A percentile compares a stretch with the other conserved stretches of the same genome.
These are phyloP conservation scores for Corchorus capsularis DNA, from an alignment of 345 rosid genomes.

Conservation along the genomic window DNA sequence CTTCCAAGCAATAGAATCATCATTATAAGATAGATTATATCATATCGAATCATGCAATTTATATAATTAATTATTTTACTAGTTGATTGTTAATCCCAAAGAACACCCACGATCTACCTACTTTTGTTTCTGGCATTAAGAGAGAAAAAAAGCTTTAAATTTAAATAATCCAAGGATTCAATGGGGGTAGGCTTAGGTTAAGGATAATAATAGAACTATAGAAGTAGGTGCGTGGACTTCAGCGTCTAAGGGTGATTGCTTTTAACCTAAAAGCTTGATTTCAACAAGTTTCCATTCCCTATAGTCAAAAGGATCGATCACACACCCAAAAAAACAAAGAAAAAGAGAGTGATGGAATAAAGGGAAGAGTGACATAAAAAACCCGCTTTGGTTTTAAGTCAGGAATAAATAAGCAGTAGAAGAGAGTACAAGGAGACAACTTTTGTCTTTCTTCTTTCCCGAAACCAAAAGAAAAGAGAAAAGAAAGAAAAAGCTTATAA, in stretches of 20 bases:
- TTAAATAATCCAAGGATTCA: neutral
- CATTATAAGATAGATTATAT: neutral
- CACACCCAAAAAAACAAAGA: constrained; percentile 4
- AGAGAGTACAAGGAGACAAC: constrained; percentile 28
- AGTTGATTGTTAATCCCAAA: neutral
- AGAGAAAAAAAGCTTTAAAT: neutral
- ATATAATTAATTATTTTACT: neutral
- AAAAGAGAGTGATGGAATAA: constrained; percentile 2
- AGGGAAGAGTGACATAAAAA: constrained; percentile 19
- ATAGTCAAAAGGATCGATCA: constrained; percentile 33
- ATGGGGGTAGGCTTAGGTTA: constrained; percentile 23
- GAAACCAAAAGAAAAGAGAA: constrained; percentile 28
- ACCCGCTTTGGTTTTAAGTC: constrained; percentile 34
- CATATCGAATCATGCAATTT: constrained; percentile 1
- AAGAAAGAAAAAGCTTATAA: constrained; percentile 3
- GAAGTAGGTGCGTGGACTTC: constrained; percentile 59
- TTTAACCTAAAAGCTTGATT: constrained; percentile 54
- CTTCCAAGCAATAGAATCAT: constrained; percentile 13
- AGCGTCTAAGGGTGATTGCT: constrained; percentile 41
- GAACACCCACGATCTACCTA: neutral
- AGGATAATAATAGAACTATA: neutral
- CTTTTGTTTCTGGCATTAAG: neutral
- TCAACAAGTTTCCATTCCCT: constrained; percentile 8
- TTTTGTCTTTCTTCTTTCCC: constrained; percentile 43
- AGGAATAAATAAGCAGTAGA: constrained; percentile 25